Evolutionary conservation across 768 basidiomycete species (phyloP).

Genomic region (Lentinula raphanica): DNA sequence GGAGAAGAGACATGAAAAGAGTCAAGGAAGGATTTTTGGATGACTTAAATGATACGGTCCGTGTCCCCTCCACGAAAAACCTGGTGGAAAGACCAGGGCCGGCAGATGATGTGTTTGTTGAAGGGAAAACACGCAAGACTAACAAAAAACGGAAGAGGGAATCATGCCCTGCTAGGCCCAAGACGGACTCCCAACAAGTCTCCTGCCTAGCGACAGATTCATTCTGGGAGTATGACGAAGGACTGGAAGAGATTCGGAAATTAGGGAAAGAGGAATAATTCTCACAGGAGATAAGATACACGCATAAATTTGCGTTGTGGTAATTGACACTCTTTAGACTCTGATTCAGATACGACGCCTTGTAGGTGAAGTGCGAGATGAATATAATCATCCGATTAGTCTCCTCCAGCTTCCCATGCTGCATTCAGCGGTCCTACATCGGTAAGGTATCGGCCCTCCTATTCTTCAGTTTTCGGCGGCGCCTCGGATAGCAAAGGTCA

Average conservation of each 20-base stretch:
- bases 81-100: background rate
- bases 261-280: conserved; percentile 53
- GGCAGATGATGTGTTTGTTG: background rate
- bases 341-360: too few relatives aligned
- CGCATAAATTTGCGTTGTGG: background rate
- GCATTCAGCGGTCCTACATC: background rate
- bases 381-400: background rate
- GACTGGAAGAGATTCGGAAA: conserved; percentile 64
- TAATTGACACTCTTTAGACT: background rate
- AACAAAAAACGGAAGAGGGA: background rate
- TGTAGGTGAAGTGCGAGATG: too few relatives aligned
- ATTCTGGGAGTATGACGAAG: conserved; percentile 75
- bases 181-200: background rate
- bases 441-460: background rate
- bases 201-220: background rate
- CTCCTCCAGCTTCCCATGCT: background rate
- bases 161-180: background rate
- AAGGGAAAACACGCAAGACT: background rate
- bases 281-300: background rate
- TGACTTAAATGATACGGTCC: conserved; percentile 8
- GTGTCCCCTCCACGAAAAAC: background rate
- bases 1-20: conserved; percentile 50
- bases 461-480: background rate
- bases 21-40: conserved; percentile 36
- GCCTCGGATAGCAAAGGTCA: background rate